Base-by-base conservation (phyloP, 192 early-diverging fungal species). In the Podochytrium sp. region DNA sequence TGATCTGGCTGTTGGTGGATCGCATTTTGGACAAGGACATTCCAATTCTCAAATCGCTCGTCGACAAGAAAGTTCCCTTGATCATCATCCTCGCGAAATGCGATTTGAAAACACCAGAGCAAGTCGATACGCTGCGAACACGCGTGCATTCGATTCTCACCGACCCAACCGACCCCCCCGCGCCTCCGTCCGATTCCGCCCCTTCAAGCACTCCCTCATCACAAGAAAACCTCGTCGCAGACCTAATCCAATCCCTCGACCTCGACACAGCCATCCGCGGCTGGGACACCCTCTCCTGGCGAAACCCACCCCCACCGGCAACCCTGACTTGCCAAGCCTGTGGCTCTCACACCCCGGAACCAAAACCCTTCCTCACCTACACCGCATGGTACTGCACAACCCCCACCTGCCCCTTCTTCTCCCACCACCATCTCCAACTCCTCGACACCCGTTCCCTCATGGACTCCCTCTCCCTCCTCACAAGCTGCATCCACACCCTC, bases 1-100 rank as follows among this genome's bases (percentile, higher is more conserved):
- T 71, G 69, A 27, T 71, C 14, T 71, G 69, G 69, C 60, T 59
- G 27, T 37, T 71, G 10, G 56, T 71, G 7, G 69, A 71, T 33
- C 32, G 56, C n/a, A 59, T 71, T 25, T 38, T 59, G 4, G n/a
- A 29, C 23, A 56, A 71, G 7, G 69, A 71, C 25, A 56, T 33
- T 29, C 16, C 27, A 27, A 40, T 59, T 20, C 30, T 71, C 4
- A 42, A 57, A 30, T 18, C 25, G 25, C 42, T 71, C 25, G 34
- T 71, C 16, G 23, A 71, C 14, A 57, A 51, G 40, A n/a, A 71
- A 43, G 41, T 71, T 7, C 69, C 69, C 16, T 43, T 60, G 12
- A 10, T 71, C 3, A 33, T 71, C 27, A 57, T 71, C 38, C 57
- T 71, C 42, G 53, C 69, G 35, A 71, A 71, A 47, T 43, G 43